Evolutionary conservation across 495 filamentous ascomycete species (phyloP).

Genomic region (Aspergillus conjunctus): DNA sequence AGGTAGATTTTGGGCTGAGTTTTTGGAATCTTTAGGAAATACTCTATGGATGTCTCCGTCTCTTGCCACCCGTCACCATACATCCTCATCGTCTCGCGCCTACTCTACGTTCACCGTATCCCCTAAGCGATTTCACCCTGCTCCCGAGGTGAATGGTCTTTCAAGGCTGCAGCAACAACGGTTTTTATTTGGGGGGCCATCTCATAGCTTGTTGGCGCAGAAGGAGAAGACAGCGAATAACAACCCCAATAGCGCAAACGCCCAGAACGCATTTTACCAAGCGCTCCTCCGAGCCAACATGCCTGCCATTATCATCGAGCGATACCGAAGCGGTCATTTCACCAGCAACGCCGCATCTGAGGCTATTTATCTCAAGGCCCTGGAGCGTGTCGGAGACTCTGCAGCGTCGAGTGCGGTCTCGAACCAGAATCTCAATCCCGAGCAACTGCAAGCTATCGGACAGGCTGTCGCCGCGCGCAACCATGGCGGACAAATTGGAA

Average conservation of each 20-base stretch:
- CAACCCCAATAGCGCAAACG: slow-evolving; percentile 79
- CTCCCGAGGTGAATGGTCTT: slow-evolving; percentile 27
- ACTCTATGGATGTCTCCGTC: slow-evolving; percentile 29
- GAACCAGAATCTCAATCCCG: slow-evolving; percentile 50
- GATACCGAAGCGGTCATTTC: slow-evolving; percentile 83
- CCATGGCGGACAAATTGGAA: slow-evolving; percentile 62
- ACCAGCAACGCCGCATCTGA: slow-evolving; percentile 75
- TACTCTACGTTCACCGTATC: slow-evolving; percentile 43
- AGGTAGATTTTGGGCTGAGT: neutral
- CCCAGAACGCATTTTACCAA: slow-evolving; percentile 92
- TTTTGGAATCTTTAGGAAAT: slow-evolving; percentile 20
- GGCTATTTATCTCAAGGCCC: slow-evolving; percentile 70
- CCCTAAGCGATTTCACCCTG: slow-evolving; percentile 28
- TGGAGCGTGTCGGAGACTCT: slow-evolving; percentile 65
- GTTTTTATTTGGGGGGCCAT: slow-evolving; percentile 57
- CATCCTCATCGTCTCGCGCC: slow-evolving; percentile 32
- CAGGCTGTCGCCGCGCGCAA: slow-evolving; percentile 82
- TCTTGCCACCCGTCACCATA: slow-evolving; percentile 21
- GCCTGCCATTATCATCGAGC: slow-evolving; percentile 86
- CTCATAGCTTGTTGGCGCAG: slow-evolving; percentile 63
- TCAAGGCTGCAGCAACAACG: slow-evolving; percentile 45
- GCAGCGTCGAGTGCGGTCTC: slow-evolving; percentile 36
- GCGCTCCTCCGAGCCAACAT: slow-evolving; percentile 88
- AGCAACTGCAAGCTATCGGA: slow-evolving; percentile 79
- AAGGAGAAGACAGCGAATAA: slow-evolving; percentile 89